Percentiles rank a stretch among this genome's conserved stretches.
phyloP scores from a whole-genome alignment of 257 asterid species.

The Nicotiana paniculata region DNA sequence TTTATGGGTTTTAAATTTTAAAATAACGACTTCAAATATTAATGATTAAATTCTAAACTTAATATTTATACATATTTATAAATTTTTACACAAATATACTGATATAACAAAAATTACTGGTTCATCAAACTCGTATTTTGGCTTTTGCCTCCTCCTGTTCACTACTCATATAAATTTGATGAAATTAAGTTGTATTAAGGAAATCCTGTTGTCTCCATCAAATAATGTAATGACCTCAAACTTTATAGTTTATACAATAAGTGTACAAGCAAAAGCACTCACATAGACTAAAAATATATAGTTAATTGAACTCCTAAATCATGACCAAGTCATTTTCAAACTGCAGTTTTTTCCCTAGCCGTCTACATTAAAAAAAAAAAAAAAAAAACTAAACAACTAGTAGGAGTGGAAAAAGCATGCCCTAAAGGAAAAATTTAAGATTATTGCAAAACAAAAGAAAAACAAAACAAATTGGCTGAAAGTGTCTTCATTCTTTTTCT shows the following conservation, averaged over 20 bases:
- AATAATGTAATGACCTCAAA: background rate
- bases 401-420: background rate
- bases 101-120: too few relatives aligned
- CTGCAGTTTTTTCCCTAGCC: background rate
- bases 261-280: background rate
- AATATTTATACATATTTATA: too few relatives aligned
- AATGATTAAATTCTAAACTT: too few relatives aligned
- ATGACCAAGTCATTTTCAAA: background rate
- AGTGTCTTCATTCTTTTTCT: background rate
- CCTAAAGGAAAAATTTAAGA: background rate
- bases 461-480: background rate
- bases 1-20: too few relatives aligned
- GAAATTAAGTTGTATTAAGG: background rate
- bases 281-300: too few relatives aligned
- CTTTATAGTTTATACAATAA: too few relatives aligned
- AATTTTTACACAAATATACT: too few relatives aligned
- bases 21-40: too few relatives aligned
- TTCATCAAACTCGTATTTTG: too few relatives aligned
- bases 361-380: background rate
- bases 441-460: background rate
- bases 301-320: background rate
- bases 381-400: background rate
- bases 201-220: too few relatives aligned
- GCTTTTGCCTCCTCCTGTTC: too few relatives aligned
- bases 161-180: background rate